Evolutionary conservation across 2,329 filamentous ascomycete genomes (phyloP), one percentile per base, ranked within the genome.

Genomic region (Shiraia sp.): DNA sequence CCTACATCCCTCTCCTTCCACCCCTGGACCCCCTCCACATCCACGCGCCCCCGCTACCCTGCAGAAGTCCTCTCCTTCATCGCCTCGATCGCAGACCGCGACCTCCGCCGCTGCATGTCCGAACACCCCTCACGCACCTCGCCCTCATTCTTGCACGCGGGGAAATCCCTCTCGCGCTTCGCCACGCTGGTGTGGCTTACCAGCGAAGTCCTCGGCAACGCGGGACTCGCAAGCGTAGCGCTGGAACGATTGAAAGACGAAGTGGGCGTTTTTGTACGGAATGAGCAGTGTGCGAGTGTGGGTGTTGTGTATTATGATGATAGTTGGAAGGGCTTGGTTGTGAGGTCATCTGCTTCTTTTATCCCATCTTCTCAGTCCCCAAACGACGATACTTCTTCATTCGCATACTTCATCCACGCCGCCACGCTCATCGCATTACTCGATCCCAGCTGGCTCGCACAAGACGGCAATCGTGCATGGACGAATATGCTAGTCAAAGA

Each of bases 141-240:
- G n/a, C n/a, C n/a, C 63, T 95, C 90, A 26, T 91, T 96, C 83
- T 97, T 97, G 70, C 96, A 86, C 68, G 88, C 87, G 55, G 93
- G 93, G 55, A 97, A 76, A 51, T 63, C 65, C 0, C 52, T 71
- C 2, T 56, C 62, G 2, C 67, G 60, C 36, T 74, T 75, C 36
- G 75, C 75, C 0, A 68, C 68, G 2, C 69, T 76, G 6, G 37
- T 70, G n/a, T 75, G 71, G 59, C 61, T 72, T 1, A 56, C 70
- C 24, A 51, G 84, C 75, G 42, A 81, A 75, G 37, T 85, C 75
- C 61, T 87, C 75, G 25, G 79, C 72, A 83, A 79, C 25, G 77
- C 76, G 25, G 69, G 42, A 3, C 55, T 74, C 4, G 65, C 79
- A 2, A 71, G 72, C 10, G 72, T 70, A n/a, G 76, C 79, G 1